A percentile compares a stretch with the other conserved stretches of the same genome.
These are phyloP conservation scores for Mucor circinelloides DNA, from an alignment of 371 early-diverging fungal species.

Conservation along the genomic window DNA sequence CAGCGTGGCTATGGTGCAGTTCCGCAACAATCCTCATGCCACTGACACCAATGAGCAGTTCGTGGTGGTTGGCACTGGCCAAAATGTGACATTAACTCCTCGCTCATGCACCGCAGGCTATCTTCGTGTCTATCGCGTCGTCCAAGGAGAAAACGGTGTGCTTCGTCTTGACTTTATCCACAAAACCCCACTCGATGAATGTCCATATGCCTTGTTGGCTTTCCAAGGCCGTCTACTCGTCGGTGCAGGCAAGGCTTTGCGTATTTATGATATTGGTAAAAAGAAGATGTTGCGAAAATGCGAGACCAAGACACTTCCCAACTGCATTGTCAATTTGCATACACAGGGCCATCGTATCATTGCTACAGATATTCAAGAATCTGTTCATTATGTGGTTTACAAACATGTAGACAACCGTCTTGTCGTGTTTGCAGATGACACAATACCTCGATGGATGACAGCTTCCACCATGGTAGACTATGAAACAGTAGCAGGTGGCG, in stretches of 20 bases:
- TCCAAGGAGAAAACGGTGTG: constrained; percentile 54
- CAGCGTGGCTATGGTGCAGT: constrained; percentile 73
- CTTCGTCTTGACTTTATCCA: constrained; percentile 78
- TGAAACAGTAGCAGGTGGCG: constrained; percentile 91
- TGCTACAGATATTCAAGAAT: constrained; percentile 87
- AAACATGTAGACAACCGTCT: constrained; percentile 77
- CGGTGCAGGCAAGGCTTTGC: constrained; percentile 84
- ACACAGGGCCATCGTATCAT: constrained; percentile 88
- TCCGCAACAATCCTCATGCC: constrained; percentile 63
- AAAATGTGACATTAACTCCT: constrained; percentile 73
- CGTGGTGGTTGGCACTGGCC: constrained; percentile 88
- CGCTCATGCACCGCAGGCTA: constrained; percentile 71
- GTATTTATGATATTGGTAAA: constrained; percentile 93
- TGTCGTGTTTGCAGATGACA: constrained; percentile 91
- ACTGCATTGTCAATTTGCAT: constrained; percentile 70
- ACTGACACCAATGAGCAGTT: constrained; percentile 49
- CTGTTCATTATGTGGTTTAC: constrained; percentile 81
- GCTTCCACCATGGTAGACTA: constrained; percentile 83
- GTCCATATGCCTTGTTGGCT: constrained; percentile 79
- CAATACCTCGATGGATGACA: constrained; percentile 89
- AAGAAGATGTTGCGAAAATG: constrained; percentile 91
- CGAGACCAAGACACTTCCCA: constrained; percentile 83
- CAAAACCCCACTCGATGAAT: constrained; percentile 83
- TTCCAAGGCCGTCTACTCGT: constrained; percentile 93
- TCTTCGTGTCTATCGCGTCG: constrained; percentile 77